phyloP scores from a whole-genome alignment of 768 basidiomycete genomes.

The Russula emetica region DNA sequence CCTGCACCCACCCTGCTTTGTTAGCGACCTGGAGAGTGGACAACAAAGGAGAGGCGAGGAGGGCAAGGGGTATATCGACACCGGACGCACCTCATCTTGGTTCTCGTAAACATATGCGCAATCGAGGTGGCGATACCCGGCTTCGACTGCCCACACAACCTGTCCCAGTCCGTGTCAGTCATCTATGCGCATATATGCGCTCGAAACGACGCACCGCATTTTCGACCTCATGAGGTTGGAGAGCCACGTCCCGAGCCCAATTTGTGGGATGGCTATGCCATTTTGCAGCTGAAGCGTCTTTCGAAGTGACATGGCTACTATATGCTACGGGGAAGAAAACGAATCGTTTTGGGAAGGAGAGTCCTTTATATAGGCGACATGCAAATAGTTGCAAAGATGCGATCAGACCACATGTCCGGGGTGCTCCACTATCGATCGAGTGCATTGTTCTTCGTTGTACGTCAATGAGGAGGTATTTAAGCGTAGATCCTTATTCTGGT shows the following conservation, averaged over 20 bases:
- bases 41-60: background rate
- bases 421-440: no score
- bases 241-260: conserved; percentile 82
- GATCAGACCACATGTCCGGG: background rate
- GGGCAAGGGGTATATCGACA: background rate
- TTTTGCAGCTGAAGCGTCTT: conserved; percentile 41
- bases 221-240: conserved; percentile 71
- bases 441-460: background rate
- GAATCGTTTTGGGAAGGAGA: background rate
- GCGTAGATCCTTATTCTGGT: background rate
- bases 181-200: background rate
- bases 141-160: conserved; percentile 71
- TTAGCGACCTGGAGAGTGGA: background rate
- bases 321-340: background rate
- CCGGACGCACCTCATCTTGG: conserved; percentile 52
- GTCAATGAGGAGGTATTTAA: background rate
- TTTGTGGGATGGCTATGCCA: conserved; percentile 59
- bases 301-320: conserved; percentile 40
- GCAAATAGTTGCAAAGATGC: background rate
- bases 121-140: conserved; percentile 83
- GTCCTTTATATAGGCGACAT: background rate
- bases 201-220: conserved; percentile 46
- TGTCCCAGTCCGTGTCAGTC: conserved; percentile 31
- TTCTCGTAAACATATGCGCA: conserved; percentile 77
- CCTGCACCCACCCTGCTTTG: conserved; percentile 30